Base-by-base conservation (phyloP, 768 basidiomycete species). In the Dictyophora rubrovolvata region DNA sequence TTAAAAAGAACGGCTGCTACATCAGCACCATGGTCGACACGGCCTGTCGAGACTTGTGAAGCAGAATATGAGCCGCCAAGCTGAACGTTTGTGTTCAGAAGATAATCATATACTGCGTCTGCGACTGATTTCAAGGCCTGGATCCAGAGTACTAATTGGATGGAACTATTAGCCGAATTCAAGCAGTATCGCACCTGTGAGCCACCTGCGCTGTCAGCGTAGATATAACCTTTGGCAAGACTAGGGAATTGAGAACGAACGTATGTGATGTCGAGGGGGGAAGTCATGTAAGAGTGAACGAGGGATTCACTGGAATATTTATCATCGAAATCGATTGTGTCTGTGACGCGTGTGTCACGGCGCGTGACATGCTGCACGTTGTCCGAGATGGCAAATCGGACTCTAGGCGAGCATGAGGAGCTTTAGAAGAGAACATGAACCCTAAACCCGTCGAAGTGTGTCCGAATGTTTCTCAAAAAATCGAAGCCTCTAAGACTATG, bases 131-230 rank as follows among this genome's bases (percentile, higher is more conserved):
- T 72, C 0, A 80, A 70, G 42, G 77, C 65, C 64, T 66, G 54
- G 1, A 48, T 22, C 18, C 20, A 36, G 21, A 14, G 35, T n/a
- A 10, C 28, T 18, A 1, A 49, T 8, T 16, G 17, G 7, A 28
- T 7, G n/a, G n/a, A n/a, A 28, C 7, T 12, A 56, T 21, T 33
- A 18, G 20, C 18, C 2, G 52, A 20, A 21, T 17, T 22, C 28
- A 28, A 3, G 28, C 28, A 28, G 28, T 28, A 28, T 7, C 61
- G 35, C 48, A 64, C 79, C 67, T 82, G 87, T 2, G 86, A 87
- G 8, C 87, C 87, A 0, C 86, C 87, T 0, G 87, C 88, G 60
- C 86, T 89, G 72, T 89, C 87, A 2, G 76, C 88, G 64, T 79
- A 89, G 61, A 87, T 77, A 64, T 76, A 88, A 1, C 81, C 82